A percentile compares a stretch with the other conserved stretches of the same genome.
Evolutionary conservation across 176 grass and related monocot species (phyloP).

Genomic region (Secale cereale): DNA sequence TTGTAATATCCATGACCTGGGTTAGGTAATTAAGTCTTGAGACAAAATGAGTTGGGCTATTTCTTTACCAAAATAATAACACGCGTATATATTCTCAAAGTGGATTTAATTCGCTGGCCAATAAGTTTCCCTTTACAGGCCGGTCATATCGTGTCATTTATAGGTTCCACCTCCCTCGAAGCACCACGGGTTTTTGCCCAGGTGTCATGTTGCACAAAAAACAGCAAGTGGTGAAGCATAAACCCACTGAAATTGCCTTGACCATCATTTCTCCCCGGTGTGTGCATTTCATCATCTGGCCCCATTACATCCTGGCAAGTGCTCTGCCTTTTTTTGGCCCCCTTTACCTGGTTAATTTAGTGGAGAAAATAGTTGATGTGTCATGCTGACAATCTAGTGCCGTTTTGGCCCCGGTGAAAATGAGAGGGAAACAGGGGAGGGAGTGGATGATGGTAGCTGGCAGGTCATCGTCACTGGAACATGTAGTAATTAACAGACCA

Average conservation of each 20-base stretch:
- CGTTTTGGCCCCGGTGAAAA: neutral
- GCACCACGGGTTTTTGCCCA: conserved; percentile 4
- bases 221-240: conserved; percentile 32
- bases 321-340: conserved; percentile 3
- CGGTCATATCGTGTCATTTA: neutral
- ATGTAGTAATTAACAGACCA: conserved; percentile 18
- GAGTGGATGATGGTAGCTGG: conserved; percentile 29
- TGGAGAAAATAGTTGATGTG: conserved; percentile 10
- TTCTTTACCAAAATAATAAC: neutral
- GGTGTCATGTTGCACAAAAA: conserved; percentile 24
- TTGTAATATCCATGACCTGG: neutral
- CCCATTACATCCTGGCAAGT: conserved; percentile 31
- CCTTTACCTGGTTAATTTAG: conserved; percentile 8
- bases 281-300: conserved; percentile 41
- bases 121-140: conserved; percentile 5
- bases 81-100: neutral
- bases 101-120: conserved; percentile 10
- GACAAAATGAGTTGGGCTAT: conserved; percentile 2
- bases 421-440: conserved; percentile 13
- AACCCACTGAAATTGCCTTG: conserved; percentile 33
- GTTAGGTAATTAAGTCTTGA: neutral
- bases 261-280: conserved; percentile 18
- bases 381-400: conserved; percentile 24
- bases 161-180: neutral
- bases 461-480: conserved; percentile 31